These are phyloP conservation scores for Tetrahymena thermophila DNA, from an alignment of 73 alveolate genomes.

Conservation along the genomic window DNA sequence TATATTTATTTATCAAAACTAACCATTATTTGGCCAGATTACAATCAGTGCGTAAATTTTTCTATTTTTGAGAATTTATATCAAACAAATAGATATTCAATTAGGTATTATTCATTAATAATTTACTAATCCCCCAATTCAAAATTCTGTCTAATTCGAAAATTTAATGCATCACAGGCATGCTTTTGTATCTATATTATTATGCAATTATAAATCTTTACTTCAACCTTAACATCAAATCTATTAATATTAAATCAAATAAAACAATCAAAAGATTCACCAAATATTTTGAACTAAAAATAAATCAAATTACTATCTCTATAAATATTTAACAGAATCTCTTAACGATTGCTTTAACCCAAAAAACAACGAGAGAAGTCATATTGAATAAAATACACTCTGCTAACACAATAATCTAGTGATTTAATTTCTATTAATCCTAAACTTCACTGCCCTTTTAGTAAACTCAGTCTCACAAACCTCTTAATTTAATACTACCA, in stretches of 20 bases:
- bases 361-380: not conserved
- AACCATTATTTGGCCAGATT: not conserved
- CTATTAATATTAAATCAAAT: not conserved
- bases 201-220: not conserved
- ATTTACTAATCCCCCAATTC: not conserved
- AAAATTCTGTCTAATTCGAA: not conserved
- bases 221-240: not conserved
- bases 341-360: not conserved
- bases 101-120: not conserved
- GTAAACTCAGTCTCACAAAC: not conserved
- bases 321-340: not conserved
- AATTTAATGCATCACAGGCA: not conserved
- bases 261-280: not conserved
- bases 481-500: not conserved
- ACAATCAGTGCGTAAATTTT: not conserved
- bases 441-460: not conserved
- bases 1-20: not conserved
- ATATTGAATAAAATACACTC: not conserved
- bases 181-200: not conserved
- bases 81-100: not conserved
- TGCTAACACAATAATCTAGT: not conserved
- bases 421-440: not conserved
- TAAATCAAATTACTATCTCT: not conserved
- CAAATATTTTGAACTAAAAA: not conserved
- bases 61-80: not conserved